A percentile compares a stretch with the other conserved stretches of the same genome.
phyloP scores from a whole-genome alignment of 352 stramenopile genomes.

The Globisporangium nagaii region DNA sequence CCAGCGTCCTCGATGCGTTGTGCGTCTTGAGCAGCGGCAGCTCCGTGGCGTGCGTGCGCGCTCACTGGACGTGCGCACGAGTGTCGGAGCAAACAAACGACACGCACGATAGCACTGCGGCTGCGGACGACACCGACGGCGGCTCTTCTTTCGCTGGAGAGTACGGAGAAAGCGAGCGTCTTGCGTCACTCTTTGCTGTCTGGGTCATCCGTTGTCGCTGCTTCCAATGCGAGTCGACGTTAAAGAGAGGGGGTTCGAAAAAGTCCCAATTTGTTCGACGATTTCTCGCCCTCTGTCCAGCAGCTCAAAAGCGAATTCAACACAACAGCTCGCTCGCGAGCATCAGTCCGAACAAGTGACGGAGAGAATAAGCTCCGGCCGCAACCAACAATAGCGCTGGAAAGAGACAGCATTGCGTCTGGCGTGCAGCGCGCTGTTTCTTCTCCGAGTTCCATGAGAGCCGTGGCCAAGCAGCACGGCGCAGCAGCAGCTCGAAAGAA shows the following conservation, averaged over 20 bases:
- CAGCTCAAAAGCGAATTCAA: background rate
- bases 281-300: background rate
- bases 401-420: background rate
- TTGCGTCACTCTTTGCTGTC: background rate
- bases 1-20: too few relatives aligned
- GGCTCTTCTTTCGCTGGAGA: too few relatives aligned
- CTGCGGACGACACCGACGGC: too few relatives aligned
- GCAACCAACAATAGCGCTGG: too few relatives aligned
- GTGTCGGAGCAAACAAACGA: too few relatives aligned
- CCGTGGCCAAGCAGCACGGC: background rate
- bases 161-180: background rate
- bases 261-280: background rate
- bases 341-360: background rate
- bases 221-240: background rate
- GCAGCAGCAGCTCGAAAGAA: background rate
- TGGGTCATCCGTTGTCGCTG: background rate
- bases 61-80: too few relatives aligned
- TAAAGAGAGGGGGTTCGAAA: slow-evolving; percentile 3
- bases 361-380: too few relatives aligned
- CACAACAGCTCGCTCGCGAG: too few relatives aligned
- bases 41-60: background rate
- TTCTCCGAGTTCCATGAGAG: background rate
- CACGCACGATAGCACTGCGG: too few relatives aligned
- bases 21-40: background rate
- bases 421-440: background rate